These are phyloP conservation scores for Candida piceae DNA, from an alignment of 805 yeast species.

Conservation along the genomic window DNA sequence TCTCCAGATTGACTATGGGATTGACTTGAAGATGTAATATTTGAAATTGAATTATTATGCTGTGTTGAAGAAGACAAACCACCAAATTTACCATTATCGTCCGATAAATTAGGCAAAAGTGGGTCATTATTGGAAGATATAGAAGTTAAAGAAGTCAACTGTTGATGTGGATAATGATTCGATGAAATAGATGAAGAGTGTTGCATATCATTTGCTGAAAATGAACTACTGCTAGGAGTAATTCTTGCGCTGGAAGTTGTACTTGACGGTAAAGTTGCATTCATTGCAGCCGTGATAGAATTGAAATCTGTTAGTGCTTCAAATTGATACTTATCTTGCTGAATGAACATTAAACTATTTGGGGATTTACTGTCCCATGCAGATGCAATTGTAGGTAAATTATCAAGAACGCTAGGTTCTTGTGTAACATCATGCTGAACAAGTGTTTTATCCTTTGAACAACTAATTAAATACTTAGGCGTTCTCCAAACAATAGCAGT, in stretches of 20 bases:
- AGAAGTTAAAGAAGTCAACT: not conserved
- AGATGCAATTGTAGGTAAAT: conserved; percentile 44
- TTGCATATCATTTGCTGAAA: not conserved
- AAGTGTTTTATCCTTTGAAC: conserved; percentile 46
- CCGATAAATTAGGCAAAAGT: too few species aligned
- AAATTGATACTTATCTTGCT: conserved; percentile 44
- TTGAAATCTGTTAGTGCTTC: conserved; percentile 18
- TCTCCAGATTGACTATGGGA: not conserved
- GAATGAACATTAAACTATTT: conserved; percentile 46
- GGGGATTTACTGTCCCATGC: conserved; percentile 51
- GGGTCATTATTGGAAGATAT: not conserved
- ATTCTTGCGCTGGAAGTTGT: not conserved
- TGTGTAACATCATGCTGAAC: conserved; percentile 42
- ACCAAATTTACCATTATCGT: not conserved
- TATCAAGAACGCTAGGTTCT: conserved; percentile 42
- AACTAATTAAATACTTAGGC: conserved; percentile 41
- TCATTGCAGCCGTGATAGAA: conserved; percentile 10
- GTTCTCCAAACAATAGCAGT: conserved; percentile 56
- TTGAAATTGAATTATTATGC: not conserved
- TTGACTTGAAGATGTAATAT: conserved; percentile 1
- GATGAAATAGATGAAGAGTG: not conserved
- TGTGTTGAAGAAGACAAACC: not conserved
- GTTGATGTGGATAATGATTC: not conserved
- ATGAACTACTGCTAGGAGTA: not conserved
- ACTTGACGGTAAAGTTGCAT: conserved; percentile 5